Conservation (phyloP, 345 rosid genomes). For the Geranium brycei region DNA sequence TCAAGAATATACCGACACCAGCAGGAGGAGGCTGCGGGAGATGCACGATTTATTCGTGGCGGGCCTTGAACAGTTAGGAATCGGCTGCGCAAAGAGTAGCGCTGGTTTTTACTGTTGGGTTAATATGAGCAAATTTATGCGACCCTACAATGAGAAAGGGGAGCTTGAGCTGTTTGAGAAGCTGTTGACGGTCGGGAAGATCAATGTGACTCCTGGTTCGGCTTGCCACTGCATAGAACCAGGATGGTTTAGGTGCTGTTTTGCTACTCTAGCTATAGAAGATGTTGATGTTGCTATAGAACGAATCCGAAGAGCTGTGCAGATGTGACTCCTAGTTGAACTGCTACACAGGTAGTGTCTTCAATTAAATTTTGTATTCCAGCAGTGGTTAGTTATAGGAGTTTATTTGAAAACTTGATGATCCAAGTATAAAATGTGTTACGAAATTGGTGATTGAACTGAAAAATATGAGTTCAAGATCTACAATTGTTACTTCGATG, state of each 20-base stretch:
- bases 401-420: too few relatives aligned
- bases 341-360: not conserved
- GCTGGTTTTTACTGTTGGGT: slow-evolving; percentile 90
- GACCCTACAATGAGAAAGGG: slow-evolving; percentile 69
- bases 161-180: slow-evolving; percentile 73
- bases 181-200: slow-evolving; percentile 58
- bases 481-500: too few relatives aligned
- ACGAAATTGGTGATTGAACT: too few relatives aligned
- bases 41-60: slow-evolving; percentile 42
- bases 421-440: not conserved
- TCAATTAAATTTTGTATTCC: not conserved
- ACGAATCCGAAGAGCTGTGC: slow-evolving; percentile 40
- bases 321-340: slow-evolving; percentile 27
- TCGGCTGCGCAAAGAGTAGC: slow-evolving; percentile 46
- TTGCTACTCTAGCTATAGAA: slow-evolving; percentile 45
- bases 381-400: not conserved
- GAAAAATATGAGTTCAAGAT: too few relatives aligned
- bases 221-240: slow-evolving; percentile 90
- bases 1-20: slow-evolving; percentile 41
- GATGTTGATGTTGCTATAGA: slow-evolving; percentile 54
- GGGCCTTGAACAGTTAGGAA: slow-evolving; percentile 46
- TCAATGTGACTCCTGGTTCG: slow-evolving; percentile 78
- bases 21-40: slow-evolving; percentile 37
- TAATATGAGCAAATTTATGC: slow-evolving; percentile 59
- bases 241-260: slow-evolving; percentile 94